Percentiles rank a stretch among this genome's conserved stretches.
phyloP scores from a whole-genome alignment of 768 basidiomycete species.

The Kwoniella pini region DNA sequence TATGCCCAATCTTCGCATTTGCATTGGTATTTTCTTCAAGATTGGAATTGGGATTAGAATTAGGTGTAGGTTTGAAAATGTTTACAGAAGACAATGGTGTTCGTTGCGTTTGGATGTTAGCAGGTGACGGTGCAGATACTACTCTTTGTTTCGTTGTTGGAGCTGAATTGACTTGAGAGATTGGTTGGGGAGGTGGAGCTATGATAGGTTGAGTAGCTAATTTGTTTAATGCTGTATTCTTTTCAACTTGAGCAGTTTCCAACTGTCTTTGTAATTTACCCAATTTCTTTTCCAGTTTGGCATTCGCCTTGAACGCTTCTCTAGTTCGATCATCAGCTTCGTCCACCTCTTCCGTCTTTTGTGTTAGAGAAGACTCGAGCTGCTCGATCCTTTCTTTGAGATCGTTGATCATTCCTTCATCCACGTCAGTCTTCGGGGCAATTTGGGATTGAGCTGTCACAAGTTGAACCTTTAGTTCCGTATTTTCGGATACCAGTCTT shows the following conservation, averaged over 20 bases:
- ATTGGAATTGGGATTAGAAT: neutral
- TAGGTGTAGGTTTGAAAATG: neutral
- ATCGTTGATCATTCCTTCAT: conserved; percentile 4
- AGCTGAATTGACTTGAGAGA: neutral
- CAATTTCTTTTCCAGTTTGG: conserved; percentile 48
- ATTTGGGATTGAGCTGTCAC: neutral
- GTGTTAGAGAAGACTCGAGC: conserved; percentile 33
- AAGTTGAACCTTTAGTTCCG: conserved; percentile 3
- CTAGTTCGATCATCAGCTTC: conserved; percentile 45
- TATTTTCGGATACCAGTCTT: neutral
- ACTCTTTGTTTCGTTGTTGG: neutral
- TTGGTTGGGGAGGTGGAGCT: neutral
- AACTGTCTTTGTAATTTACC: conserved; percentile 39
- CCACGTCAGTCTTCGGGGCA: neutral
- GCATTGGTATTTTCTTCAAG: no score
- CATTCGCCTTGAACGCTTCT: conserved; percentile 39
- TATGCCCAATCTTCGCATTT: neutral
- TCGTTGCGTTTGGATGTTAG: neutral
- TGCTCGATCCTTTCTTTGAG: conserved; percentile 30
- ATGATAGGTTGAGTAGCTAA: conserved; percentile 4
- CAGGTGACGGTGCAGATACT: neutral
- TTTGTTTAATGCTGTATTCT: conserved; percentile 35
- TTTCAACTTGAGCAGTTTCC: conserved; percentile 23
- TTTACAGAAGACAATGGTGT: conserved; percentile 9
- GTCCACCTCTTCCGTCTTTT: conserved; percentile 46